Evolutionary conservation across 306 rosid species (phyloP).

Genomic region (Prunus kanzakura): DNA sequence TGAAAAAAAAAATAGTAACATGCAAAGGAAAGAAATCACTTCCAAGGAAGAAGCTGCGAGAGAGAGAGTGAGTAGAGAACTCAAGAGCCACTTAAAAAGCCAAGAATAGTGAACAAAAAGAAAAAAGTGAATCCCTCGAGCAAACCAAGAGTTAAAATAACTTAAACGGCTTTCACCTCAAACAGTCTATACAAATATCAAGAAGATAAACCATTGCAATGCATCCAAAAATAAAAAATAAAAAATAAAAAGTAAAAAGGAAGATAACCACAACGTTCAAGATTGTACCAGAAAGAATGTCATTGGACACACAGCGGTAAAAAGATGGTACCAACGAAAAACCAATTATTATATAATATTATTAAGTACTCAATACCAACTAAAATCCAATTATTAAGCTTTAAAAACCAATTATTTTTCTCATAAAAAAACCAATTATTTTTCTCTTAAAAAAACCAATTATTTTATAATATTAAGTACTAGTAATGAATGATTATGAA

Average conservation of each 20-base stretch:
- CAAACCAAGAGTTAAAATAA: not conserved
- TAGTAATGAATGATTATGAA: too few species aligned
- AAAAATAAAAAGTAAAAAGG: too few species aligned
- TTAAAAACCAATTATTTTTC: not conserved
- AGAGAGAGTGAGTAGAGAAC: not conserved
- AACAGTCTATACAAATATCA: not conserved
- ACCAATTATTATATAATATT: not conserved
- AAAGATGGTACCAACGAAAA: not conserved
- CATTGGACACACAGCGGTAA: not conserved
- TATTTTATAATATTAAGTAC: not conserved
- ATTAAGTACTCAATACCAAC: not conserved
- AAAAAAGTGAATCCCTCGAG: not conserved
- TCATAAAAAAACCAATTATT: too few species aligned
- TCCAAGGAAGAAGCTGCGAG: not conserved
- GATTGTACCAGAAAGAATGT: not conserved
- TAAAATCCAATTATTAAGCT: too few species aligned
- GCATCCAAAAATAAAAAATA: not conserved
- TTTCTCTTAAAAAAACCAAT: not conserved
- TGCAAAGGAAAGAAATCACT: constrained; percentile 4
- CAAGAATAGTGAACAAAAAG: not conserved
- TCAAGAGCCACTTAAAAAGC: not conserved
- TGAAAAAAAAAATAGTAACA: not conserved
- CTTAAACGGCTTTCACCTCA: not conserved
- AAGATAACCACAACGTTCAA: too few species aligned
- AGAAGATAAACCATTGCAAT: not conserved